Evolutionary conservation across 2,329 filamentous ascomycete genomes (phyloP).

Genomic region (Diplodia intermedia): DNA sequence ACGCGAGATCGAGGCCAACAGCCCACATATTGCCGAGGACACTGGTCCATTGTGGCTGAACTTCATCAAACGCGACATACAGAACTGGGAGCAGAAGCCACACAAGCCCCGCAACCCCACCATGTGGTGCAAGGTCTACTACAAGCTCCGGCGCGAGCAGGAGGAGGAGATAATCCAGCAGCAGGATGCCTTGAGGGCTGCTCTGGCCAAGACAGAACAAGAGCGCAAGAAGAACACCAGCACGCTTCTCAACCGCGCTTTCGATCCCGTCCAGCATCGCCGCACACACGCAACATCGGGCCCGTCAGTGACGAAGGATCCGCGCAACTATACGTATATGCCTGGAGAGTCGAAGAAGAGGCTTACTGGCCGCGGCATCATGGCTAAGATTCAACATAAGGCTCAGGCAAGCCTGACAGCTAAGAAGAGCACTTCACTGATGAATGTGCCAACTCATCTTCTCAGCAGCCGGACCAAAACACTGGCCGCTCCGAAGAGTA

Average conservation of each 20-base stretch:
- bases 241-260: slow-evolving; percentile 23
- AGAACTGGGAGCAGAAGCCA: slow-evolving; percentile 67
- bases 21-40: slow-evolving; percentile 75
- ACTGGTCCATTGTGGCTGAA: slow-evolving; percentile 77
- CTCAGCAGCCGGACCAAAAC: slow-evolving; percentile 13
- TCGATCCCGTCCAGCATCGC: slow-evolving; percentile 22
- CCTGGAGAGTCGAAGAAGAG: slow-evolving; percentile 30
- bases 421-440: slow-evolving; percentile 13
- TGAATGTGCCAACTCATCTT: slow-evolving; percentile 16
- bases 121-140: slow-evolving; percentile 81
- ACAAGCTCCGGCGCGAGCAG: slow-evolving; percentile 52
- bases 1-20: slow-evolving; percentile 72
- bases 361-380: slow-evolving; percentile 30
- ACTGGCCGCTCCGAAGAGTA: slow-evolving; percentile 25
- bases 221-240: slow-evolving; percentile 32
- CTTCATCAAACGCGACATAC: slow-evolving; percentile 80
- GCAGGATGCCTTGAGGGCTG: slow-evolving; percentile 42
- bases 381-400: slow-evolving; percentile 30
- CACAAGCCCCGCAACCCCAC: slow-evolving; percentile 69
- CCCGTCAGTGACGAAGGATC: slow-evolving; percentile 13
- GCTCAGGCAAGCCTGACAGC: slow-evolving; percentile 25
- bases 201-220: slow-evolving; percentile 12
- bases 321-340: slow-evolving; percentile 29
- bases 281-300: neutral
- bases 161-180: slow-evolving; percentile 46